phyloP scores from a whole-genome alignment of 495 filamentous ascomycete species.

The Podospora bellae-mahoneyi region DNA sequence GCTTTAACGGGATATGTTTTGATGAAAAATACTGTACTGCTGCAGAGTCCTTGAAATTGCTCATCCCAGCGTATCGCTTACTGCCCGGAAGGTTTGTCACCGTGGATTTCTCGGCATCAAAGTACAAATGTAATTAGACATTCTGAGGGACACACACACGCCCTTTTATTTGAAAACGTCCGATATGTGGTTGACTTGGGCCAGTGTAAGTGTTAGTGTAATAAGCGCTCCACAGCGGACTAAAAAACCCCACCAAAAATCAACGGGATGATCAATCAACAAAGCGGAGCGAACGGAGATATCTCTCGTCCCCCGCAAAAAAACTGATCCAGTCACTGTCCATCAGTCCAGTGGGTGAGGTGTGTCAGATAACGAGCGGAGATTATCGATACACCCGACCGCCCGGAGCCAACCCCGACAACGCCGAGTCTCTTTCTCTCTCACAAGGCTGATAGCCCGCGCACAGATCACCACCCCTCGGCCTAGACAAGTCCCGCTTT shows the following conservation, averaged over 20 bases:
- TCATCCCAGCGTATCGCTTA: neutral
- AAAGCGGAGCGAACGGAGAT: neutral
- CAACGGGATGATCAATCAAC: neutral
- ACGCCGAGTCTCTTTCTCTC: neutral
- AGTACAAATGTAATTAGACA: neutral
- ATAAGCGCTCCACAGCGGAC: too few relatives aligned
- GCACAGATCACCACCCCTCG: slow-evolving; percentile 1
- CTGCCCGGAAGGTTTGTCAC: neutral
- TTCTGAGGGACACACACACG: neutral
- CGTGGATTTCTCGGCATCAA: neutral
- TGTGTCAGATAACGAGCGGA: neutral
- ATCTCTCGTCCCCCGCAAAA: neutral
- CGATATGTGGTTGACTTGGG: neutral
- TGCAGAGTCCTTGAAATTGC: neutral
- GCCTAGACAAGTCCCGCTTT: neutral
- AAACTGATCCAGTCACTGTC: too few relatives aligned
- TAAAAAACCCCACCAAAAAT: neutral
- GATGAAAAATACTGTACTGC: neutral
- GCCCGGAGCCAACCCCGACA: neutral
- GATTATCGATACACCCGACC: neutral
- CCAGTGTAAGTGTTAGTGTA: neutral
- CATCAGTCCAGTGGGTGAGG: neutral
- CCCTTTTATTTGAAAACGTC: neutral
- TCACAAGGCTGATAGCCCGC: slow-evolving; percentile 8
- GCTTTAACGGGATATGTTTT: neutral